Percentiles rank a stretch among this genome's conserved stretches.
Evolutionary conservation across 129 eudicot species (phyloP).

Genomic region (Scalesia atractyloides): DNA sequence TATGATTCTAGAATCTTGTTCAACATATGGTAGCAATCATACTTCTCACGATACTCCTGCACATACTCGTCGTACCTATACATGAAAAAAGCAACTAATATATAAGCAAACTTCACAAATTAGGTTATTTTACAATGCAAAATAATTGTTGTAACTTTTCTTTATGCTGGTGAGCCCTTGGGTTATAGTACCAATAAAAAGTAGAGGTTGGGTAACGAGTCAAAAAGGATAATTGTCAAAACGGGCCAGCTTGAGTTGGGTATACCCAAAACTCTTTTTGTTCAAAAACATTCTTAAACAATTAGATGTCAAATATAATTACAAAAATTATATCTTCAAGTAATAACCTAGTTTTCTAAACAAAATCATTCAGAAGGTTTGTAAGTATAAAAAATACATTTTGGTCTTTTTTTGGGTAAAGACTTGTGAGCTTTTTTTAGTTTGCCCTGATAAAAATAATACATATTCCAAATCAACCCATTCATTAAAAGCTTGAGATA

Average conservation of each 20-base stretch:
- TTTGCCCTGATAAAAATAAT: constrained; percentile 1
- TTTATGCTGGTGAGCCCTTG: not conserved
- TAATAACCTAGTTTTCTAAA: not conserved
- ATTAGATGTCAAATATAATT: not conserved
- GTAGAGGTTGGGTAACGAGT: not conserved
- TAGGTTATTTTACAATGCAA: not conserved
- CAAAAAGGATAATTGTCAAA: not conserved
- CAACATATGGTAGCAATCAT: constrained; percentile 63
- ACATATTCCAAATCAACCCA: not conserved
- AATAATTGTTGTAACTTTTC: not conserved
- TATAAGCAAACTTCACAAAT: constrained; percentile 7
- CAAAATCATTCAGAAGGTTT: not conserved
- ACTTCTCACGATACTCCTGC: constrained; percentile 86
- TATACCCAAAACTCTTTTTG: not conserved
- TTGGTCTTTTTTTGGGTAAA: not conserved
- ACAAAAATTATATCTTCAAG: not conserved
- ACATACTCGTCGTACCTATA: constrained; percentile 83
- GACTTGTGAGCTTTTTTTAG: not conserved
- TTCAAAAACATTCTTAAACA: not conserved
- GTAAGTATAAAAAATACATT: not conserved
- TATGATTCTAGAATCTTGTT: constrained; percentile 69
- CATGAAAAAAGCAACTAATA: constrained; percentile 28
- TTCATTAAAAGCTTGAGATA: not conserved
- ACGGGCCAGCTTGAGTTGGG: not conserved
- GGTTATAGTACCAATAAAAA: not conserved